Percentiles rank a stretch among this genome's conserved stretches.
These are phyloP conservation scores for Xerocomus nothofagi DNA, from an alignment of 1,284 basidiomycete species.

Conservation along the genomic window DNA sequence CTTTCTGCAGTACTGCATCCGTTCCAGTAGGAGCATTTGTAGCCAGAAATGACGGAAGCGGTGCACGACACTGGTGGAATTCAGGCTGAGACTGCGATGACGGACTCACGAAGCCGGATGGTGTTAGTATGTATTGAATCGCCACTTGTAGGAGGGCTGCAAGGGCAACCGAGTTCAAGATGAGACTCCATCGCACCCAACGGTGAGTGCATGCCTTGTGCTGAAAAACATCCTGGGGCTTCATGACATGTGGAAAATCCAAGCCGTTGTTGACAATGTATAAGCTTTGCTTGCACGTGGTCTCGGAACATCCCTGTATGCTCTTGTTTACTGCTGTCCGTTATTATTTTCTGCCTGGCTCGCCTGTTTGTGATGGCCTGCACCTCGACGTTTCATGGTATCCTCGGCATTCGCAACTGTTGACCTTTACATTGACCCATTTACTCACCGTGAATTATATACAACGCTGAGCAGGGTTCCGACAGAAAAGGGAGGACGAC, in stretches of 20 bases:
- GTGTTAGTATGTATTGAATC: neutral
- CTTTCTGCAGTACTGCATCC: constrained; percentile 13
- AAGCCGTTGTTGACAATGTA: neutral
- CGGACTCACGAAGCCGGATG: neutral
- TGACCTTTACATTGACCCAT: too few species aligned
- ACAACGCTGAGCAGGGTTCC: too few species aligned
- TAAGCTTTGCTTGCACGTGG: too few species aligned
- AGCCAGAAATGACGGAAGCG: constrained; percentile 22
- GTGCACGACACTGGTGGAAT: constrained; percentile 15
- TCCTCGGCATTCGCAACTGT: too few species aligned
- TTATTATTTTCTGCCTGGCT: too few species aligned
- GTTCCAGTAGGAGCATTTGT: constrained; percentile 13
- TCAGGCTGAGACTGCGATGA: neutral
- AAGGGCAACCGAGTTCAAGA: constrained; percentile 15
- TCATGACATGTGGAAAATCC: neutral
- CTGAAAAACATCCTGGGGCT: neutral
- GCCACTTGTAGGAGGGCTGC: constrained; percentile 13
- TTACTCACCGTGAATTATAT: too few species aligned
- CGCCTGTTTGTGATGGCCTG: too few species aligned
- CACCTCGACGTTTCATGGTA: too few species aligned
- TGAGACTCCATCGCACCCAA: constrained; percentile 24
- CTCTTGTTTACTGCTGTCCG: too few species aligned
- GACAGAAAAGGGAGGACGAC: too few species aligned
- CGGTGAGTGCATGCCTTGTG: constrained; percentile 1
- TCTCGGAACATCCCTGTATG: too few species aligned